Conservation (phyloP, 768 basidiomycete species). For the Suillus ampliporus region DNA sequence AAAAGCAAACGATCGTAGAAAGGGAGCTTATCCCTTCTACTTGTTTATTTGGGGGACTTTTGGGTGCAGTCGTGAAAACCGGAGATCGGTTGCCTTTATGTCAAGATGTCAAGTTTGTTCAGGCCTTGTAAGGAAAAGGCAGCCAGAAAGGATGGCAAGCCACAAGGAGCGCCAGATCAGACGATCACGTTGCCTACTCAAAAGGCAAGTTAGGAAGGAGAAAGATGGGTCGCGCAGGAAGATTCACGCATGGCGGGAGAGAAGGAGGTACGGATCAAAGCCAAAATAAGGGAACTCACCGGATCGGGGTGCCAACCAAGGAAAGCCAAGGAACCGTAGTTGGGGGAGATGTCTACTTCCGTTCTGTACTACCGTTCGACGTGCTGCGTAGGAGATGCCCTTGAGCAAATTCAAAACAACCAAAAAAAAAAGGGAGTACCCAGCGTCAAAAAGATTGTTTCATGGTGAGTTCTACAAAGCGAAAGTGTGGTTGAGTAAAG, state of each 20-base stretch:
- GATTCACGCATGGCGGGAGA: constrained; percentile 6
- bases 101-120: background rate
- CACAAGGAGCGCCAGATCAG: constrained; percentile 1
- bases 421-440: background rate
- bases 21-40: constrained; percentile 1
- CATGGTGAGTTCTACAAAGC: background rate
- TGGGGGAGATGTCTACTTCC: constrained; percentile 9
- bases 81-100: constrained; percentile 6
- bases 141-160: constrained; percentile 9
- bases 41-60: constrained; percentile 8
- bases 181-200: background rate
- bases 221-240: constrained; percentile 3
- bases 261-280: constrained; percentile 9
- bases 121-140: constrained; percentile 3
- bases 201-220: constrained; percentile 7
- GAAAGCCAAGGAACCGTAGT: constrained; percentile 12
- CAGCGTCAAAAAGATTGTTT: constrained; percentile 5
- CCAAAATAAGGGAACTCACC: constrained; percentile 11
- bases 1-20: constrained; percentile 1
- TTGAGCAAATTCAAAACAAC: background rate
- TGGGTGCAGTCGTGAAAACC: constrained; percentile 1
- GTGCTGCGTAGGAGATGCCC: constrained; percentile 1
- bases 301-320: constrained; percentile 12
- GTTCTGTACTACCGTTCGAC: background rate
- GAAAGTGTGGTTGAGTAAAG: constrained; percentile 2